Base-by-base conservation (phyloP, 192 early-diverging fungal species). In the Podila horticola region DNA sequence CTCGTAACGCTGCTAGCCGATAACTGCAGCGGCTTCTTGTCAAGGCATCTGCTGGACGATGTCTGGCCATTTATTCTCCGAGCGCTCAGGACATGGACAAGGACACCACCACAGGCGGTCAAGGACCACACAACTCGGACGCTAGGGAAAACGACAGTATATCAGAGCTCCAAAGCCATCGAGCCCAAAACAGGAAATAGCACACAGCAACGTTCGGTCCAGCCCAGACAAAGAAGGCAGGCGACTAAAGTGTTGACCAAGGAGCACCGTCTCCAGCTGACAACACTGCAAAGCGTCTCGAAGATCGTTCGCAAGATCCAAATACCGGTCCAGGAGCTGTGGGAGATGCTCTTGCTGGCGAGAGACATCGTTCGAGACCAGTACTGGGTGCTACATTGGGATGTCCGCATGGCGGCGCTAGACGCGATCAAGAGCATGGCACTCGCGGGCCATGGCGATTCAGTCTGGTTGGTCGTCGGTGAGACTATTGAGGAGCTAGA, bases 61-160 rank as follows among this genome's bases (percentile, higher is more conserved):
- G 69, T 89, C 22, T 89, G 85, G 87, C 87, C 87, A 1, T 81
- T 69, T 28, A 72, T 81, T 51, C 29, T 81, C 17, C 72, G 49
- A 26, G 67, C 67, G 15, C 34, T 81, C 7, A 22, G 36, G 10
- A 22, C 67, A 15, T 81, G 77, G 77, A 66, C 67, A 15, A 41
- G 9, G 52, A 33, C 29, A 4, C 29, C 62, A 19, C 11, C 31
- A 45, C 19, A 30, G n/a, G 41, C 13, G 30, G 34, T 29, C 26
- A 24, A n/a, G 5, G 11, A 28, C 17, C 15, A 19, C 6, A 38
- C 11, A 24, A 22, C 10, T 12, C 52, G 12, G n/a, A 51, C 52
- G 36, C 52, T 28, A 34, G 52, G 33, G 1, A 45, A 45, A 12
- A 45, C 41, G 15, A 45, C 41, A 12, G 12, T 45, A 4, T 45